Percentiles rank a stretch among this genome's conserved stretches.
These are phyloP conservation scores for Trypanosoma mega DNA, from an alignment of 208 protist species.

Conservation along the genomic window DNA sequence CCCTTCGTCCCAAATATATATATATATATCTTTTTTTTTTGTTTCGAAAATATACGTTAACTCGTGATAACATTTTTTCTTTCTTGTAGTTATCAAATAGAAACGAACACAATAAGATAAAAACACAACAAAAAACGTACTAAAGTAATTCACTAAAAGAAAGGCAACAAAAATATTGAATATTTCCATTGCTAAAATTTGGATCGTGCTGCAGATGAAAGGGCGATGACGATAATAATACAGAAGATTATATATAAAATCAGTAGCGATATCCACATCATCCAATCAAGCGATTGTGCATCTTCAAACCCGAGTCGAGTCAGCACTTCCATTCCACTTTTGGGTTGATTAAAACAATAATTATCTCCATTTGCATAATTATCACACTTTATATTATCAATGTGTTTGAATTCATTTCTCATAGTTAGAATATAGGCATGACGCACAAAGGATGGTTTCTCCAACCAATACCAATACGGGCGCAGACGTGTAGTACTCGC, in stretches of 20 bases:
- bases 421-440: conserved; percentile 62
- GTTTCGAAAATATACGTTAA: too few relatives aligned
- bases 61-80: background rate
- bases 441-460: conserved; percentile 74
- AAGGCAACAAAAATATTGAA: conserved; percentile 1
- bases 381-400: conserved; percentile 57
- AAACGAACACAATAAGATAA: conserved; percentile 1
- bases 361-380: conserved; percentile 31
- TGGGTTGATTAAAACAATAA: conserved; percentile 49
- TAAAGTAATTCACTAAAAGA: conserved; percentile 1
- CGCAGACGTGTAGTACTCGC: conserved; percentile 60
- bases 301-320: conserved; percentile 56
- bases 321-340: conserved; percentile 54
- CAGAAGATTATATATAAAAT: conserved; percentile 51
- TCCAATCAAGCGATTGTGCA: conserved; percentile 38
- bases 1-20: too few relatives aligned
- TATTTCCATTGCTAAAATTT: conserved; percentile 30
- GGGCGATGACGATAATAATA: conserved; percentile 32
- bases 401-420: conserved; percentile 62
- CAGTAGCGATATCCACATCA: conserved; percentile 66
- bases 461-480: conserved; percentile 81
- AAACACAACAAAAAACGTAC: background rate
- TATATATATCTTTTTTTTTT: too few relatives aligned
- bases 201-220: conserved; percentile 33
- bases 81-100: background rate